Base-by-base conservation (phyloP, 345 rosid genomes). In the Arabis hirsuta region DNA sequence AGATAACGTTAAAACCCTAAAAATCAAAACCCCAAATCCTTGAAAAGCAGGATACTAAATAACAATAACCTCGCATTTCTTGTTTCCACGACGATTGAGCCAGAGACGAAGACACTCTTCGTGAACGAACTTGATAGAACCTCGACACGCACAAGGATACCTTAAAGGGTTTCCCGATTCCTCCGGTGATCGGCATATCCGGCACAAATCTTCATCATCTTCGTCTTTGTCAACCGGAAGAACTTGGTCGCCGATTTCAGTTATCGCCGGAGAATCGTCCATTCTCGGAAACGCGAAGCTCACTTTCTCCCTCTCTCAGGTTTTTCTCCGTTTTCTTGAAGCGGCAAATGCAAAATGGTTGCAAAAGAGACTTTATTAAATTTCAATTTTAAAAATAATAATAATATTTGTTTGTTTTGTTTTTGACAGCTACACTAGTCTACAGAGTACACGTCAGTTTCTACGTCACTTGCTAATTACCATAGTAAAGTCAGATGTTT, bases 121-220 rank as follows among this genome's bases (percentile, higher is more conserved):
- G 48, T 68, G 74, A 1, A 75, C 79, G 7, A 12, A 75, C 79
- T 75, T 75, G 79, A 75, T 61, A 2, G 74, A 52, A 1, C 74
- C 79, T 7, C 73, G 62, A 27, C 79, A 75, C n/a, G 9, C 1
- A 11, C 79, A 75, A 0, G 74, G 79, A 36, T 61, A 45, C 14
- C 68, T 31, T 2, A 75, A 39, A 0, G 74, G 79, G 5, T 75
- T 75, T 3, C 36, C 74, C 10, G 69, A 46, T 27, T 68, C 63
- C 39, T 62, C 79, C 69, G 76, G 41, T 45, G 62, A 44, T 22
- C 69, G 69, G 8, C 76, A 72, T 32, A 72, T 72, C 39, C 76
- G 55, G 55, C 69, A 72, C 5, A 53, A 7, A 11, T 72, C 69
- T 36, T 46, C 65, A 41, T 5, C 36, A 1, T 67, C 71, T 14